Evolutionary conservation across 257 asterid genomes (phyloP), one percentile per base, ranked within the genome.

Genomic region (Lantana camara): DNA sequence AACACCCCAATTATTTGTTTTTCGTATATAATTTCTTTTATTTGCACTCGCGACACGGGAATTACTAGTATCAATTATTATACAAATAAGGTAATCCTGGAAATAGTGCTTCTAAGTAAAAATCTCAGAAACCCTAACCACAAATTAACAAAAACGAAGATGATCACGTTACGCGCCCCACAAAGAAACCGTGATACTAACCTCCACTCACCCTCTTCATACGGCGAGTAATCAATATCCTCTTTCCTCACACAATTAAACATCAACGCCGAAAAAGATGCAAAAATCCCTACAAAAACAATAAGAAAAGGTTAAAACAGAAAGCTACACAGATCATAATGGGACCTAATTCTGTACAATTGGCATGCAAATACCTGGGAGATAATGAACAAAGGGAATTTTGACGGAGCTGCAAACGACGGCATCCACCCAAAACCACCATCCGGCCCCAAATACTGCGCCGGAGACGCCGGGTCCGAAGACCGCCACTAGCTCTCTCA

Each of bases 391-490:
- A 72, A 93, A 93, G 38, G 95, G 82, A 54, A 90, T 77, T 63
- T 81, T 80, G 60, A 93, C 83, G 56, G 83, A 60, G 86, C 99
- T 93, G 78, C 99, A 93, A 50, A 93, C 95, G 53, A 93, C 97
- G 57, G 99, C 99, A 42, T 90, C 99, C 40, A 87, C 96, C 99
- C 99, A 93, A 73, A 93, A 93, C 99, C 99, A 93, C 99, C 99
- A 93, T 1, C 97, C 99, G 40, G 91, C 73, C 22, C 97, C 99
- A 73, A 93, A 93, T 20, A 93, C 95, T 13, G 96, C 95, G 40
- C 97, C 97, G 60, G 96, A 56, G 11, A 93, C 59, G 37, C 97
- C 99, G 12, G 99, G 97, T 17, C 97, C 99, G 83, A 93, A 93
- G 50, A 93, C 86, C n/a, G 96, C 89, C 78, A 88, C 73, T 67